Conservation (phyloP, 441 rosid species). For the Manihot esculenta region DNA sequence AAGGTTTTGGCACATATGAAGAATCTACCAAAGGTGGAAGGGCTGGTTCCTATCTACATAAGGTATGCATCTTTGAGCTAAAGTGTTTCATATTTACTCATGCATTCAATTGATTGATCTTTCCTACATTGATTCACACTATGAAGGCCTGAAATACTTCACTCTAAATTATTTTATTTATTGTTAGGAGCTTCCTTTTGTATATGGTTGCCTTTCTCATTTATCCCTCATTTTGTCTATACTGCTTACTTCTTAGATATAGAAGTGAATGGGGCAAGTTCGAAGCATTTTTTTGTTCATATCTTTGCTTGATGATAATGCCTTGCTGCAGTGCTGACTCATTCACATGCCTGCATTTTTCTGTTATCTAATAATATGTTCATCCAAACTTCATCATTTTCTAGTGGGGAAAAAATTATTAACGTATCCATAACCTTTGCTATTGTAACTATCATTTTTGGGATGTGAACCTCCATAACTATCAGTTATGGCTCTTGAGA, state of each 20-base stretch:
- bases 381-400: no score
- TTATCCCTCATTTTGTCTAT: neutral
- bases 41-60: slow-evolving; percentile 93
- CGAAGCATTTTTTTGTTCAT: neutral
- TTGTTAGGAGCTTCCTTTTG: neutral
- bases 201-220: neutral
- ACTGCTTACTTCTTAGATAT: neutral
- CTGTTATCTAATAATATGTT: neutral
- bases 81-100: slow-evolving; percentile 10
- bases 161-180: neutral
- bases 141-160: neutral
- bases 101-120: neutral
- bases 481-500: no score
- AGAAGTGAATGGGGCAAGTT: neutral
- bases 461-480: no score
- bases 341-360: neutral
- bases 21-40: slow-evolving; percentile 82
- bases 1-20: slow-evolving; percentile 88
- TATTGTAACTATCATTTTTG: no score
- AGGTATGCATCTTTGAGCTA: slow-evolving; percentile 46
- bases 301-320: neutral
- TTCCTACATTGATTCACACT: neutral
- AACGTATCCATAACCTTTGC: no score
- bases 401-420: no score
- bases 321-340: neutral